Base-by-base conservation (phyloP, 768 basidiomycete species). In the Leccinum disarticulatum region DNA sequence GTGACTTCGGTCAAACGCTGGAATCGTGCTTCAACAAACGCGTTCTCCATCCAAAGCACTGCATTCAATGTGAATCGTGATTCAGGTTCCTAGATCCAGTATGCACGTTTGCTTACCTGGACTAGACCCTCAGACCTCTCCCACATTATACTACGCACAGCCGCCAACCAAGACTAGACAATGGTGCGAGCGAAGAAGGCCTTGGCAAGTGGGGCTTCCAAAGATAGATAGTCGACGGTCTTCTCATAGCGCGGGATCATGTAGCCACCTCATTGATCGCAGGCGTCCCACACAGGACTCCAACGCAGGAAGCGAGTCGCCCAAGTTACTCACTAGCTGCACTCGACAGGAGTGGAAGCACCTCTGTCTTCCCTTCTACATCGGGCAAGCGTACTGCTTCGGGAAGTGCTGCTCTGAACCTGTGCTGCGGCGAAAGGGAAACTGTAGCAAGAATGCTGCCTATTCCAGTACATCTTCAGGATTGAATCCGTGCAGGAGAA, bases 1-100 rank as follows among this genome's bases (percentile, higher is more conserved):
- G 36, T 80, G 82, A 10, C 84, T 86, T 28, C 91, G 80, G 66
- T 91, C 88, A 38, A 95, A 82, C 4, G 88, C 90, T 27, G 90
- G 90, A 70, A 91, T 91, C 69, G 91, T 95, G 1, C 94, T 92
- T 25, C 86, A 77, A 41, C 80, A 78, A 96, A 93, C 3, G 90
- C 91, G 43, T 81, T 73, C 70, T 90, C 88, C 46, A 95, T 92
- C 90, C 91, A 65, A 28, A 25, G 50, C 41, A 55, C 60, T 56
- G 60, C 56, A 62, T 50, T 47, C 46, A 54, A 41, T 52, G 55
- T 60, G 38, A 63, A 56, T 61, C 60, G 55, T 60, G 35, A 63
- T 57, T 61, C 60, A 57, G 54, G 46, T 33, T 33, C 58, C 64
- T 61, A 49, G 35, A 61, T 63, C 52, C 59, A 57, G 59, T 55